Conservation (phyloP, 169 alveolate genomes). For the Miamiensis avidus region DNA sequence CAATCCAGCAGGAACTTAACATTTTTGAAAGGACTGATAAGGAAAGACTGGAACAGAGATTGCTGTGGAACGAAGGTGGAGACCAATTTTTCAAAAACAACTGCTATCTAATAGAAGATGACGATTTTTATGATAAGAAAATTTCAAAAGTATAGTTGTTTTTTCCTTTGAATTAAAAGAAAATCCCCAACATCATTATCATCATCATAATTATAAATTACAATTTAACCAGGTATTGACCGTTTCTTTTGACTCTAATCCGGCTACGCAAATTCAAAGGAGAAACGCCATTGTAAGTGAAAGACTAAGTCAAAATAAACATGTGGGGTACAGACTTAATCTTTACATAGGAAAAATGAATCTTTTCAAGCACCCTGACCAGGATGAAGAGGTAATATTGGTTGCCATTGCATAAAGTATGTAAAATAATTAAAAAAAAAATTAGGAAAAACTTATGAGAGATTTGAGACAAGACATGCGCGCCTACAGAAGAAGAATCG, state of each 20-base stretch:
- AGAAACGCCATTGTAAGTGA: constrained; percentile 20
- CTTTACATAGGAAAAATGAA: constrained; percentile 12
- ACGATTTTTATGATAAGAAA: neutral
- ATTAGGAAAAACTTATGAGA: neutral
- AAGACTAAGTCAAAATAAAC: constrained; percentile 25
- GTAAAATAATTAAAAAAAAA: no score
- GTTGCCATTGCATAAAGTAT: neutral
- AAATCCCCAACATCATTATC: no score
- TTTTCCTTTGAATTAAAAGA: no score
- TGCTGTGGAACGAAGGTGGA: neutral
- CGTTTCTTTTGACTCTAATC: neutral
- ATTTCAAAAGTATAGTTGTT: neutral
- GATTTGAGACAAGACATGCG: constrained; percentile 1
- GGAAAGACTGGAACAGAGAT: neutral
- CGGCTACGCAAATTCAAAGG: constrained; percentile 10
- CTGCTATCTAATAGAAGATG: neutral
- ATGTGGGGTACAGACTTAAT: constrained; percentile 10
- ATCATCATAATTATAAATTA: neutral
- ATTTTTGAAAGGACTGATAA: neutral
- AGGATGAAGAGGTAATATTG: constrained; percentile 1
- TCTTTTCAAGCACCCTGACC: neutral
- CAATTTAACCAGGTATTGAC: neutral
- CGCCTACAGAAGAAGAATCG: constrained; percentile 6
- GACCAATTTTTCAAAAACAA: neutral
- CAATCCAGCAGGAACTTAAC: neutral